These are phyloP conservation scores for Gloeophyllum trabeum DNA, from an alignment of 768 basidiomycete genomes.

Conservation along the genomic window DNA sequence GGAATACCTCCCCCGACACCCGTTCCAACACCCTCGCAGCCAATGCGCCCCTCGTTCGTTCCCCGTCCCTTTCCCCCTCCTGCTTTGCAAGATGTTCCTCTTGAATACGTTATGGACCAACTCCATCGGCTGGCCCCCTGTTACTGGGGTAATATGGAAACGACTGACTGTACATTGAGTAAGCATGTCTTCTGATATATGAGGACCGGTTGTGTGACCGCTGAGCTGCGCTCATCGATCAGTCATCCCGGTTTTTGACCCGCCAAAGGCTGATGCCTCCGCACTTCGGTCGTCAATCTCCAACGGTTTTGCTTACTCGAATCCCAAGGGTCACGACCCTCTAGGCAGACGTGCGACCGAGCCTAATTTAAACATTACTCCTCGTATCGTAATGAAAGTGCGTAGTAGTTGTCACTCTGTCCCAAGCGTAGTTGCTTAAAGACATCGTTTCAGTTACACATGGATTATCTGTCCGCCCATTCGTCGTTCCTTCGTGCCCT, in stretches of 20 bases:
- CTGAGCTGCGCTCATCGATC: not conserved
- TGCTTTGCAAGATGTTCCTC: slow-evolving; percentile 49
- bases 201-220: slow-evolving; percentile 5
- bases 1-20: not conserved
- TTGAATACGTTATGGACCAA: slow-evolving; percentile 63
- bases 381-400: slow-evolving; percentile 55
- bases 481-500: slow-evolving; percentile 63
- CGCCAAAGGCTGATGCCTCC: no score
- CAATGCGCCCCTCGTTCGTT: slow-evolving; percentile 23
- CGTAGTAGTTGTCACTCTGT: slow-evolving; percentile 9
- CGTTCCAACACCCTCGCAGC: not conserved
- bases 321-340: slow-evolving; percentile 24
- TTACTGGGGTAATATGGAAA: slow-evolving; percentile 70
- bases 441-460: slow-evolving; percentile 45
- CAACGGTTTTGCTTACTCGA: no score
- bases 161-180: slow-evolving; percentile 75
- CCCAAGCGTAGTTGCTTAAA: not conserved
- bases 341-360: slow-evolving; percentile 39
- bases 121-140: slow-evolving; percentile 53
- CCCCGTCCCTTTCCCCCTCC: slow-evolving; percentile 56
- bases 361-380: slow-evolving; percentile 35
- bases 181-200: slow-evolving; percentile 6
- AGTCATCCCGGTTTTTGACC: slow-evolving; percentile 1
- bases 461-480: slow-evolving; percentile 75
- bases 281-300: not conserved